Percentiles rank a stretch among this genome's conserved stretches.
These are phyloP conservation scores for Cladosporium sp. DNA, from an alignment of 2,329 filamentous ascomycete genomes.

Conservation along the genomic window DNA sequence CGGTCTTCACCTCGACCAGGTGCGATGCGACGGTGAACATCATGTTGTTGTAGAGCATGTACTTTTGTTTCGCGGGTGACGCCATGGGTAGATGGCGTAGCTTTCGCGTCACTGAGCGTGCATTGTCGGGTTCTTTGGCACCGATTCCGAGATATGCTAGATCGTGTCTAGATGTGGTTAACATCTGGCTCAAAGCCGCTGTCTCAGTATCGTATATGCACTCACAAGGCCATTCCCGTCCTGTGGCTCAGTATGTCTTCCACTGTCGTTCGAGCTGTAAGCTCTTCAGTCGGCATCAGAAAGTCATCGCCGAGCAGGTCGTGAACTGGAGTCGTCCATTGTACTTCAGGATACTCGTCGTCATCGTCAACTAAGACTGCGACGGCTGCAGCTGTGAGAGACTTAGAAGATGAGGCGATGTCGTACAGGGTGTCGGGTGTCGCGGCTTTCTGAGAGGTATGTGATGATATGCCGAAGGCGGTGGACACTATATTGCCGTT, in stretches of 20 bases:
- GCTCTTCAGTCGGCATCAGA: constrained; percentile 41
- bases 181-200: background rate
- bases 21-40: constrained; percentile 47
- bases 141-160: constrained; percentile 28
- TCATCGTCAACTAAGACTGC: constrained; percentile 48
- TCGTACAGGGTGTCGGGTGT: constrained; percentile 52
- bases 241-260: constrained; percentile 54
- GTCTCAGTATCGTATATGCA: constrained; percentile 20
- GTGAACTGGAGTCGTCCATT: constrained; percentile 48
- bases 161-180: constrained; percentile 30
- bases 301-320: constrained; percentile 51
- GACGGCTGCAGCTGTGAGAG: constrained; percentile 49
- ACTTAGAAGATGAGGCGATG: constrained; percentile 54
- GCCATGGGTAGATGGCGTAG: constrained; percentile 45
- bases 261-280: constrained; percentile 43
- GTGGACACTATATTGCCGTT: constrained; percentile 39
- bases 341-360: constrained; percentile 24
- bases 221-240: constrained; percentile 47
- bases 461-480: constrained; percentile 38
- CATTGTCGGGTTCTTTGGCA: constrained; percentile 26
- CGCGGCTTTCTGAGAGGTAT: constrained; percentile 34
- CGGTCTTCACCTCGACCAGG: constrained; percentile 44
- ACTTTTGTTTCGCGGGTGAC: constrained; percentile 42
- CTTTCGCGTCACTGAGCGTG: constrained; percentile 39
- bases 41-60: constrained; percentile 47